Percentiles rank a stretch among this genome's conserved stretches.
phyloP scores from a whole-genome alignment of 768 basidiomycete genomes.

The Leccinum aurantiacum region DNA sequence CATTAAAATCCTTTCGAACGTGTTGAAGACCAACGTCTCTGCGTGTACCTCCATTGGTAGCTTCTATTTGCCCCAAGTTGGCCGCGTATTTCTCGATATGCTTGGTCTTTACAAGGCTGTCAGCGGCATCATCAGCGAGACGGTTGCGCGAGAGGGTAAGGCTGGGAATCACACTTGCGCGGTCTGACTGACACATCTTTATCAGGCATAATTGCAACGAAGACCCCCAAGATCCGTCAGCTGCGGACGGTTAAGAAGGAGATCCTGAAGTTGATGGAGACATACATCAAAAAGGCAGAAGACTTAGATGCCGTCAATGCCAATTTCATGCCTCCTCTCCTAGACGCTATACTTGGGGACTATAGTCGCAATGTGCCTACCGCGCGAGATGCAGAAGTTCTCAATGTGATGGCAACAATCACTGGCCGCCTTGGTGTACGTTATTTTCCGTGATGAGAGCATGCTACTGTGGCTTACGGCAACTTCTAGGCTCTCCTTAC shows the following conservation, averaged over 20 bases:
- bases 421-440: conserved; percentile 84
- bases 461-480: conserved; percentile 9
- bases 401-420: conserved; percentile 97
- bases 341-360: conserved; percentile 97
- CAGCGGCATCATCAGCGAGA: conserved; percentile 93
- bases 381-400: conserved; percentile 93
- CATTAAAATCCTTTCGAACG: conserved; percentile 94
- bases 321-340: conserved; percentile 90
- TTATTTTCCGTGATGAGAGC: conserved; percentile 14
- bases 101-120: conserved; percentile 97
- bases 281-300: conserved; percentile 95
- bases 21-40: conserved; percentile 97
- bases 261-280: conserved; percentile 95
- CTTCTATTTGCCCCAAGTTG: conserved; percentile 97
- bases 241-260: conserved; percentile 98
- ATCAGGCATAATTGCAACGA: conserved; percentile 85
- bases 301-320: conserved; percentile 90
- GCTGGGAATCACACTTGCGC: background rate
- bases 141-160: conserved; percentile 81
- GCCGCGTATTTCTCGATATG: conserved; percentile 96
- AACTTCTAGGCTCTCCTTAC: conserved; percentile 70
- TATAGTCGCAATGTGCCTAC: conserved; percentile 92
- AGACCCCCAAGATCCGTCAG: conserved; percentile 94
- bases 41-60: conserved; percentile 96
- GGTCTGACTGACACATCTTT: conserved; percentile 6